Evolutionary conservation across 495 filamentous ascomycete species (phyloP), one percentile per base, ranked within the genome.

Genomic region (Recurvomyces mirabilis): DNA sequence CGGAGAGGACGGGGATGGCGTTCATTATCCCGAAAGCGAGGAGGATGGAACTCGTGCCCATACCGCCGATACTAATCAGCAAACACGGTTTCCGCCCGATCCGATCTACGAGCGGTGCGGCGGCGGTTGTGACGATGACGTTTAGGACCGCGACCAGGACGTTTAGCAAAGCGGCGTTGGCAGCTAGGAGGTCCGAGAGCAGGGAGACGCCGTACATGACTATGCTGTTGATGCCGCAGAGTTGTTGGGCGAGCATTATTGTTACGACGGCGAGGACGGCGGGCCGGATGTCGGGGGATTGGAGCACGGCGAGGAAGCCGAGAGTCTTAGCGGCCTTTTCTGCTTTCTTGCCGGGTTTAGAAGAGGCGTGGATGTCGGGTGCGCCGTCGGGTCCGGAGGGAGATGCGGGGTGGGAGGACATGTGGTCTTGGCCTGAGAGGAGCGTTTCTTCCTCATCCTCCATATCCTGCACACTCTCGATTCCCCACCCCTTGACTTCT

Each of bases 121-220:
- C 87, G 0, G 69, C 70, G 30, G 83, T 67, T 0, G 91, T 96
- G 37, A 84, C 79, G 50, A 87, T 41, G 17, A 96, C 74, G 61
- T 98, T 98, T 55, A 94, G 73, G 4, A 72, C 74, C 0, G 86
- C 93, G 47, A 95, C 86, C 37, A 77, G 64, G 43, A 96, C 87
- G 41, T 87, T 88, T 37, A 96, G 67, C 4, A 86, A 61, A 0
- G 79, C 81, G 0, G 87, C 86, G 23, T 73, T 81, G 19, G 80
- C 77, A 6, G 83, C 82, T 0, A 96, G 65, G 9, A 95, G 74
- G 33, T 70, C 74, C 26, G 78, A 73, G 26, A 98, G 70, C 1
- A 96, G 75, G 3, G 83, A 84, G 2, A 98, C 91, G 6, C 86
- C 91, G 63, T 98, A 96, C 87, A 98, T 94, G 60, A 98, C 79